phyloP scores from a whole-genome alignment of 2,329 filamentous ascomycete genomes.

The Colletotrichum coccodes region DNA sequence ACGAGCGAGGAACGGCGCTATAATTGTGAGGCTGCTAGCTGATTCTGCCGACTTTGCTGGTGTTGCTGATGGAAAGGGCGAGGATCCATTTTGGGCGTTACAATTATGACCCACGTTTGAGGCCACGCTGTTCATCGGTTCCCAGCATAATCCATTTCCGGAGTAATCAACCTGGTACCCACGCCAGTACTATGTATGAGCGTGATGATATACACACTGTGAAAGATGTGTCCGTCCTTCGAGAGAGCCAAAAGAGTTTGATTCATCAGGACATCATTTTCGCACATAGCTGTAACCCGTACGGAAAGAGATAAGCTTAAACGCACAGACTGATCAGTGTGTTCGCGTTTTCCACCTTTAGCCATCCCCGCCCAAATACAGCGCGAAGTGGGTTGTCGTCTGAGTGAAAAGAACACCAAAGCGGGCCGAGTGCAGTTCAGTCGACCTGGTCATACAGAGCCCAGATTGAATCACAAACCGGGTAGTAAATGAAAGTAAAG shows the following conservation, averaged over 20 bases:
- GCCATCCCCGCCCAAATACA: too few species aligned
- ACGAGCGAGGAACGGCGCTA: conserved; percentile 8
- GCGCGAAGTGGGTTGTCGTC: too few species aligned
- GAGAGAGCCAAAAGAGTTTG: neutral
- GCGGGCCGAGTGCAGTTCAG: too few species aligned
- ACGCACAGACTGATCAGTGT: too few species aligned
- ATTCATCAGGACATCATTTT: conserved; percentile 2
- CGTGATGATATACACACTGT: neutral
- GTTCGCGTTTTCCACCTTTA: too few species aligned
- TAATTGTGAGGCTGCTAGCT: neutral
- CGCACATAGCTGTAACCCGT: conserved; percentile 11
- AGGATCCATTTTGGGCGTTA: neutral
- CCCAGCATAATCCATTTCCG: neutral
- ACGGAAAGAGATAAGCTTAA: too few species aligned
- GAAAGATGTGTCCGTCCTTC: neutral
- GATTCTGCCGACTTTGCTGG: neutral
- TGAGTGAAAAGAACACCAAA: too few species aligned
- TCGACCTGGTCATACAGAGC: too few species aligned
- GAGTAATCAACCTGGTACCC: neutral
- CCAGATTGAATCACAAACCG: too few species aligned
- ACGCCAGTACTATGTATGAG: neutral
- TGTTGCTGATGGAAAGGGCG: neutral
- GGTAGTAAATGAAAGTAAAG: too few species aligned
- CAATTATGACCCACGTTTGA: neutral
- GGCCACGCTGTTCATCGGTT: conserved; percentile 8